These are phyloP conservation scores for Cryptococcus sp. DNA, from an alignment of 1,284 basidiomycete genomes.

Conservation along the genomic window DNA sequence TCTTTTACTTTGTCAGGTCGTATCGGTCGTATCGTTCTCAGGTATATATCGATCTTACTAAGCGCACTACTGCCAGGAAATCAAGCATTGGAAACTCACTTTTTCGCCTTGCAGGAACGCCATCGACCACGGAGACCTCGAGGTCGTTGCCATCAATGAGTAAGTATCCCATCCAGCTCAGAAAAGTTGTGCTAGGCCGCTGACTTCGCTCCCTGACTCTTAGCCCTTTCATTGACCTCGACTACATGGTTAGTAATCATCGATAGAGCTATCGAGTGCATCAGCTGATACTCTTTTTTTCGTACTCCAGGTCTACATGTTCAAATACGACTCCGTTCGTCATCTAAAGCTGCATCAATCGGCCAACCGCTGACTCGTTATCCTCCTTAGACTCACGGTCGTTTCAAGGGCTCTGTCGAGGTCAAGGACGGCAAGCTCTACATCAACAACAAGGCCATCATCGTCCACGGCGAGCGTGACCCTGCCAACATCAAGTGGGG, in stretches of 20 bases:
- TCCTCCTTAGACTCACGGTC: slow-evolving; percentile 72
- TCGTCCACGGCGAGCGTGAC: slow-evolving; percentile 84
- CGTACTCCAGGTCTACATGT: slow-evolving; percentile 76
- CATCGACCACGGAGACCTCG: slow-evolving; percentile 71
- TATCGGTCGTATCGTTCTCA: slow-evolving; percentile 96
- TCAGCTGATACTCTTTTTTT: not conserved
- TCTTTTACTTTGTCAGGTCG: slow-evolving; percentile 64
- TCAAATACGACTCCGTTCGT: slow-evolving; percentile 85
- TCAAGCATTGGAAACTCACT: not conserved
- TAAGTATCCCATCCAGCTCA: slow-evolving; percentile 54
- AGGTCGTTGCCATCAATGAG: slow-evolving; percentile 90
- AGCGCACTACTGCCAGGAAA: not conserved
- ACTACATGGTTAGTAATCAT: slow-evolving; percentile 71
- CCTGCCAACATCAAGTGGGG: slow-evolving; percentile 86
- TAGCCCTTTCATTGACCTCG: slow-evolving; percentile 92
- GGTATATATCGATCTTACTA: slow-evolving; percentile 21
- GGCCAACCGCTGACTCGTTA: not conserved
- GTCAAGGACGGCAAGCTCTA: slow-evolving; percentile 86
- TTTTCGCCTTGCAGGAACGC: slow-evolving; percentile 67
- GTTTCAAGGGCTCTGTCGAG: slow-evolving; percentile 85
- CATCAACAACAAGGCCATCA: slow-evolving; percentile 78
- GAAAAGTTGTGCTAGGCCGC: not conserved
- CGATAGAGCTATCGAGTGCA: slow-evolving; percentile 30
- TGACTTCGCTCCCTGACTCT: not conserved
- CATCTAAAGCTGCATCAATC: not conserved